phyloP scores from a whole-genome alignment of 2,329 filamentous ascomycete species.

The Phoma sp. region DNA sequence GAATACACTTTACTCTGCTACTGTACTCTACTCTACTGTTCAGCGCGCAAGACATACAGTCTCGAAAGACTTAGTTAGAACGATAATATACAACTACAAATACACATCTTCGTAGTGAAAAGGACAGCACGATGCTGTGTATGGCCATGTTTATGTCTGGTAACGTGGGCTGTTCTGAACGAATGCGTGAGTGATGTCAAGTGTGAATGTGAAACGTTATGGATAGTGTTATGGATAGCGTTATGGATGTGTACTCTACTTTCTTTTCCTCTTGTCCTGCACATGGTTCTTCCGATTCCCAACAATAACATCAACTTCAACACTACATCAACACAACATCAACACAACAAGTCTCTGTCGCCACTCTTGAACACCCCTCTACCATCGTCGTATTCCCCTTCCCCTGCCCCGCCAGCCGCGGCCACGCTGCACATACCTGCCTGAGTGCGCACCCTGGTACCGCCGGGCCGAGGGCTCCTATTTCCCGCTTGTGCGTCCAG shows the following conservation, averaged over 20 bases:
- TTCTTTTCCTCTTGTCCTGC: not conserved
- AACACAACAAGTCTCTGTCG: not conserved
- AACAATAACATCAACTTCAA: not conserved
- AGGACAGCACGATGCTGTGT: no score
- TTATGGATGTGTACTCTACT: slow-evolving; percentile 6
- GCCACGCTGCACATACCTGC: not conserved
- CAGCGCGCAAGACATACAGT: no score
- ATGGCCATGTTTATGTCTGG: no score
- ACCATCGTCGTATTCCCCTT: no score
- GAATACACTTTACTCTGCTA: no score
- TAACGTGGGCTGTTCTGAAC: no score
- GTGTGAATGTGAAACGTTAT: slow-evolving; percentile 3
- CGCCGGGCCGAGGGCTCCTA: slow-evolving; percentile 18
- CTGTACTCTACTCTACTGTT: no score
- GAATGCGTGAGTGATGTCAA: no score
- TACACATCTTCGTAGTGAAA: no score
- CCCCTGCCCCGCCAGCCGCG: not conserved
- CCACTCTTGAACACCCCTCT: not conserved
- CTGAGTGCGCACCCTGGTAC: not conserved
- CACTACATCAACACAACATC: not conserved
- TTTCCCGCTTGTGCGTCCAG: slow-evolving; percentile 38
- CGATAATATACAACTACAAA: no score
- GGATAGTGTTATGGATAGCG: slow-evolving; percentile 13
- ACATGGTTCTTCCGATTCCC: no score
- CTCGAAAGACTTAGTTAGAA: no score